Conservation (phyloP, 805 yeast species). For the Ogataea nonfermentans region DNA sequence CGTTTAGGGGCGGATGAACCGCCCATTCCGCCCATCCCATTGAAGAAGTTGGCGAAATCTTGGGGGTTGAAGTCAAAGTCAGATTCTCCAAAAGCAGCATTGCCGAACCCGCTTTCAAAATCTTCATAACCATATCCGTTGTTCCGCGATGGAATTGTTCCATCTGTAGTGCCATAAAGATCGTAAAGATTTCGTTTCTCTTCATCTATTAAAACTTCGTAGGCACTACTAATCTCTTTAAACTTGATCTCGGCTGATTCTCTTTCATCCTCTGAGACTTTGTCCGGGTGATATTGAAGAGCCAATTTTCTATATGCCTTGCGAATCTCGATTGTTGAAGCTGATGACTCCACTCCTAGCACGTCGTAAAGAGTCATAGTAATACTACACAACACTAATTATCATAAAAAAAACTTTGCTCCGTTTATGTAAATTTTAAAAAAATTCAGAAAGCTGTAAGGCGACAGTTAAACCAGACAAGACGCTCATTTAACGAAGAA, state of each 20-base stretch:
- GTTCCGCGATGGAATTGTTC: constrained; percentile 26
- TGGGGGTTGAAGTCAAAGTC: constrained; percentile 57
- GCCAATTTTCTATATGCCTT: constrained; percentile 86
- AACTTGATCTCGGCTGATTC: constrained; percentile 73
- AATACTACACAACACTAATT: constrained; percentile 4
- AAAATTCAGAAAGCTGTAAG: constrained; percentile 10
- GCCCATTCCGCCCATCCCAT: constrained; percentile 28
- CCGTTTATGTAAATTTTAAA: constrained; percentile 13
- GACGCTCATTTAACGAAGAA: constrained; percentile 50
- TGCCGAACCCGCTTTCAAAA: constrained; percentile 44
- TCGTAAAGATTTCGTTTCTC: constrained; percentile 59
- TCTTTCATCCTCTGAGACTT: constrained; percentile 60
- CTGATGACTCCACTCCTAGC: constrained; percentile 64
- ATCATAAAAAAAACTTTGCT: constrained; percentile 12
- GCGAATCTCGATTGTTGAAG: constrained; percentile 70
- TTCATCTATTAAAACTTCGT: constrained; percentile 77
- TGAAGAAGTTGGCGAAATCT: constrained; percentile 75
- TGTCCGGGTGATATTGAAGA: constrained; percentile 84
- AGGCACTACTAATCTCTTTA: constrained; percentile 83
- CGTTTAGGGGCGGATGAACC: constrained; percentile 21
- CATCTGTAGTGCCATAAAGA: constrained; percentile 45
- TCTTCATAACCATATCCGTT: constrained; percentile 35
- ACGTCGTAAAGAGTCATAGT: constrained; percentile 52
- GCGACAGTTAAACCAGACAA: constrained; percentile 9
- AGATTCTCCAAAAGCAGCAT: constrained; percentile 39